These are phyloP conservation scores for Mycocentrospora acerina DNA, from an alignment of 2,329 filamentous ascomycete species.

Conservation along the genomic window DNA sequence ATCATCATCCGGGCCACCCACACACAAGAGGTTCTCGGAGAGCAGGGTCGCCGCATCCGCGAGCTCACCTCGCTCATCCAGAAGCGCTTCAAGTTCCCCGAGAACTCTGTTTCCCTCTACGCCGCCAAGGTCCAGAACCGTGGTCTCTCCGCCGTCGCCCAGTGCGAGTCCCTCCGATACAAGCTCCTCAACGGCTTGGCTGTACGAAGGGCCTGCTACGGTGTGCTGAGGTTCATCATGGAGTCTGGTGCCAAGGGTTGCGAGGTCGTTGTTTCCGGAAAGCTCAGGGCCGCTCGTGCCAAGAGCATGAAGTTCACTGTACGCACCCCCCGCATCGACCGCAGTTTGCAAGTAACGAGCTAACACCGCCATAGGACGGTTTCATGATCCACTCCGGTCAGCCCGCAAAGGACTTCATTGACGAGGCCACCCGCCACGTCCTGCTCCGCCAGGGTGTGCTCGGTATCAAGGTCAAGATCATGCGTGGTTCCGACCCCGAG, in stretches of 20 bases:
- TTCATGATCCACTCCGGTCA: slow-evolving; percentile 99
- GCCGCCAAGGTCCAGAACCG: slow-evolving; percentile 99
- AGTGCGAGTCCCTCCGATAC: slow-evolving; percentile 99
- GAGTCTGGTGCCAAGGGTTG: slow-evolving; percentile 99
- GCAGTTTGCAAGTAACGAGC: slow-evolving; percentile 4
- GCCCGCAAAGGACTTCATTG: slow-evolving; percentile 99
- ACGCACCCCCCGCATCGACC: slow-evolving; percentile 35
- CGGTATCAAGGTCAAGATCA: slow-evolving; percentile 99
- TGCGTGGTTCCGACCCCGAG: slow-evolving; percentile 98
- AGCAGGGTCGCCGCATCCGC: slow-evolving; percentile 99
- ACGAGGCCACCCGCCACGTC: slow-evolving; percentile 97
- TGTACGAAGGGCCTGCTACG: slow-evolving; percentile 98
- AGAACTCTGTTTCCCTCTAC: slow-evolving; percentile 99
- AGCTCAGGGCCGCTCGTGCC: slow-evolving; percentile 97
- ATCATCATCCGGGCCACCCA: slow-evolving; percentile 99
- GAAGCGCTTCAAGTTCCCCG: slow-evolving; percentile 99
- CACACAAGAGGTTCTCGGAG: slow-evolving; percentile 99
- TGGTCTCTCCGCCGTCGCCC: slow-evolving; percentile 98
- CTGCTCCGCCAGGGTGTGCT: slow-evolving; percentile 99
- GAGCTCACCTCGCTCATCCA: slow-evolving; percentile 99
- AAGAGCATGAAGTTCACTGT: slow-evolving; percentile 99
- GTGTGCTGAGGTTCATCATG: slow-evolving; percentile 99
- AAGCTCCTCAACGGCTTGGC: slow-evolving; percentile 99
- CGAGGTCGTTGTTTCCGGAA: slow-evolving; percentile 98
- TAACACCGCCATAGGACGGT: slow-evolving; percentile 64